Evolutionary conservation across 2,329 filamentous ascomycete species (phyloP).

Genomic region (Colletotrichum coccodes): DNA sequence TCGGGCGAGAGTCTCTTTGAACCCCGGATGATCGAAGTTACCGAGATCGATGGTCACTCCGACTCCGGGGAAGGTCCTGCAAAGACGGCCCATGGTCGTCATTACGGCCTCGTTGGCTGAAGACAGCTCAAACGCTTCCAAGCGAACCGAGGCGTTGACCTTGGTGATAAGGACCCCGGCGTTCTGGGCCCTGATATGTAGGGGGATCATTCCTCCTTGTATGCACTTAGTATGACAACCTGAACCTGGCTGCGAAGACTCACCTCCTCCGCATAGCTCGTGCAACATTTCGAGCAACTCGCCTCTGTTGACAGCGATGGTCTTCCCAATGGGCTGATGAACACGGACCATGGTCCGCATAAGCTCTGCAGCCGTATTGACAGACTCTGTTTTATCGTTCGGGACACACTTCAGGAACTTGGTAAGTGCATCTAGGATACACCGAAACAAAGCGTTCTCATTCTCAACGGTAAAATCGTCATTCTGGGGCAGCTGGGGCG

Average conservation of each 20-base stretch:
- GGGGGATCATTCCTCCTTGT: slow-evolving; percentile 34
- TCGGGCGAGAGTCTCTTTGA: slow-evolving; percentile 37
- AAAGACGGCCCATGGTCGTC: slow-evolving; percentile 41
- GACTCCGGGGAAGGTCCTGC: slow-evolving; percentile 40
- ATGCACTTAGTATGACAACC: neutral
- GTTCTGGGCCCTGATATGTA: slow-evolving; percentile 47
- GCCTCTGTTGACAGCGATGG: neutral
- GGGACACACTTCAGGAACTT: neutral
- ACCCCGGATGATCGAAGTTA: slow-evolving; percentile 25
- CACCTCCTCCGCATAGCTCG: neutral
- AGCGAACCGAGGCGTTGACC: slow-evolving; percentile 27
- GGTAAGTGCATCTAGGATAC: neutral
- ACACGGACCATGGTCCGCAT: neutral
- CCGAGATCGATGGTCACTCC: slow-evolving; percentile 34
- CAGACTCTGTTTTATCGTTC: neutral
- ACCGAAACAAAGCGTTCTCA: neutral
- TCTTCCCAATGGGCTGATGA: neutral
- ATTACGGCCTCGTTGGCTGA: slow-evolving; percentile 40
- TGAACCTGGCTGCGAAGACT: neutral
- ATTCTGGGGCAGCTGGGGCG: slow-evolving; percentile 39
- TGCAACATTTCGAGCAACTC: neutral
- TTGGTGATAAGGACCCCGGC: slow-evolving; percentile 44
- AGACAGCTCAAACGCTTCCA: slow-evolving; percentile 48
- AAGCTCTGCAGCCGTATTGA: neutral
- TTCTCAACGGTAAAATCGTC: slow-evolving; percentile 25